phyloP scores from a whole-genome alignment of 73 alveolate genomes.

The Tetrahymena borealis region DNA sequence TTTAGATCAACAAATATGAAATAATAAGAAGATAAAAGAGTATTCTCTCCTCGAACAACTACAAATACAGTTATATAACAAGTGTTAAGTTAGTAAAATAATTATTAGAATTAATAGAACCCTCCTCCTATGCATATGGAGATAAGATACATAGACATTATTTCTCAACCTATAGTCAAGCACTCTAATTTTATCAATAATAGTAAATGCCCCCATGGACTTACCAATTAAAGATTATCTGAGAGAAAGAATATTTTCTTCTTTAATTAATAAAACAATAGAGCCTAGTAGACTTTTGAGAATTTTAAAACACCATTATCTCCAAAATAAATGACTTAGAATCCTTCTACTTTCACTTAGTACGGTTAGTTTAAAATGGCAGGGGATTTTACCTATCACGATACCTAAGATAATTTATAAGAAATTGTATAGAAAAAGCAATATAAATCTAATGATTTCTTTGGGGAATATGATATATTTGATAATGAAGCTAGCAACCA shows the following conservation, averaged over 20 bases:
- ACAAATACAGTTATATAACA: background rate
- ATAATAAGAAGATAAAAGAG: background rate
- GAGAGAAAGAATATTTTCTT: background rate
- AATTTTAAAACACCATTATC: background rate
- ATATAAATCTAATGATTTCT: background rate
- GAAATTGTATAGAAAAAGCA: background rate
- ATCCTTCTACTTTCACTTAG: background rate
- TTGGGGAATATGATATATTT: background rate
- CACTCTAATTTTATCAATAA: background rate
- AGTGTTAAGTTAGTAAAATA: background rate
- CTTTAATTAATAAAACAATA: background rate
- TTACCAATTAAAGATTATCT: background rate
- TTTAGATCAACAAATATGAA: background rate
- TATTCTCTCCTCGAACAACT: background rate
- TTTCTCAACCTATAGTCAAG: background rate
- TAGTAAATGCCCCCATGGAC: background rate
- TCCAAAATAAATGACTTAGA: background rate
- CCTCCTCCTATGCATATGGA: background rate
- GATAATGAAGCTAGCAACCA: background rate
- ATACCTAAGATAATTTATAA: background rate
- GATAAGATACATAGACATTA: background rate
- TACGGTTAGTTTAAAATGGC: background rate
- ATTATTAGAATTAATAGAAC: background rate
- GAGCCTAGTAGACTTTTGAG: background rate
- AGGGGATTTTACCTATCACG: background rate